Evolutionary conservation across 208 protist genomes (phyloP).

Genomic region (Leishmania aethiopica): DNA sequence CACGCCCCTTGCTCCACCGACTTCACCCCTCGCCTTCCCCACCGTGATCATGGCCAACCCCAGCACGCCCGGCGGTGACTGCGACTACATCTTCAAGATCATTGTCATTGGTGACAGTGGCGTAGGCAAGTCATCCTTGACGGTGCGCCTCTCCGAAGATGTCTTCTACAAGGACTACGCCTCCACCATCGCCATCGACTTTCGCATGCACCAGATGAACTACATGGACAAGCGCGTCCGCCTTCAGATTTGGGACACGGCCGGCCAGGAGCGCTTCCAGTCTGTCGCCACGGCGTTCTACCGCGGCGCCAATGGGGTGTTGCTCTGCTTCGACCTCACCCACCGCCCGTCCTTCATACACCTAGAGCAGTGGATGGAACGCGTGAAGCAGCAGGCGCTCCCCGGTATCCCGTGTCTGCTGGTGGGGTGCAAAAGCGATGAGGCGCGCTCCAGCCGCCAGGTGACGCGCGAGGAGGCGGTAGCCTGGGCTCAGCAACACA

Average conservation of each 20-base stretch:
- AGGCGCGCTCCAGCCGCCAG: slow-evolving; percentile 84
- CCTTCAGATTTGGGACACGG: slow-evolving; percentile 93
- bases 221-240: slow-evolving; percentile 93
- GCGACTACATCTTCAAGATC: slow-evolving; percentile 96
- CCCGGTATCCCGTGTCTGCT: slow-evolving; percentile 95
- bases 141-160: slow-evolving; percentile 91
- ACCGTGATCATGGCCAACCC: slow-evolving; percentile 18
- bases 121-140: slow-evolving; percentile 92
- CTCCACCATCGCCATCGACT: slow-evolving; percentile 91
- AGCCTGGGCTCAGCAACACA: slow-evolving; percentile 81
- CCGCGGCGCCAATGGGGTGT: slow-evolving; percentile 91
- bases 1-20: background rate
- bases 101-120: slow-evolving; percentile 93
- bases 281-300: slow-evolving; percentile 94
- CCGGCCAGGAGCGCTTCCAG: slow-evolving; percentile 93
- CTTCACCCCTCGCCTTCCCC: background rate
- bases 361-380: slow-evolving; percentile 98
- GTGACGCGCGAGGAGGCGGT: slow-evolving; percentile 88
- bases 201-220: slow-evolving; percentile 90
- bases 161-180: slow-evolving; percentile 92
- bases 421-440: slow-evolving; percentile 97
- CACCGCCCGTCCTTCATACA: slow-evolving; percentile 96
- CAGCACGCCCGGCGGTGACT: slow-evolving; percentile 78
- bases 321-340: slow-evolving; percentile 98
- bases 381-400: slow-evolving; percentile 92